A percentile compares a stretch with the other conserved stretches of the same genome.
These are phyloP conservation scores for Polyplosphaeria fusca DNA, from an alignment of 495 filamentous ascomycete species.

Conservation along the genomic window DNA sequence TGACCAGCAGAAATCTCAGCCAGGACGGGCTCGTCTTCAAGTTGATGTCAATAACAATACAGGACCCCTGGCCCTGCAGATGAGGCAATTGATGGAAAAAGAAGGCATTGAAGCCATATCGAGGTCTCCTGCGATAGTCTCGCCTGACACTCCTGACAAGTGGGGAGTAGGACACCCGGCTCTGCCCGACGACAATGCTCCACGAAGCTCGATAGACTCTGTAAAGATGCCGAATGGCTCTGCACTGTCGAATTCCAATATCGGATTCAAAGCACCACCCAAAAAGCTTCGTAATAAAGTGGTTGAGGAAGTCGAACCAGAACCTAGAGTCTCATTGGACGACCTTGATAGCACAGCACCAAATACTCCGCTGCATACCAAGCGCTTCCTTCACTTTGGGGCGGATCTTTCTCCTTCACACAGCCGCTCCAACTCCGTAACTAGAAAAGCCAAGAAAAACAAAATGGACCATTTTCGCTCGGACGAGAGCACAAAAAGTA, in stretches of 20 bases:
- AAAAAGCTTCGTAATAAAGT: constrained; percentile 5
- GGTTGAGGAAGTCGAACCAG: not conserved
- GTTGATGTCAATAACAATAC: constrained; percentile 41
- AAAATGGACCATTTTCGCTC: constrained; percentile 36
- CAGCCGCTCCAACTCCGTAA: constrained; percentile 25
- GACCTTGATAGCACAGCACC: constrained; percentile 35
- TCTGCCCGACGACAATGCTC: not conserved
- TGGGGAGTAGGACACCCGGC: constrained; percentile 34
- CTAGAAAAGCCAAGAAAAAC: constrained; percentile 31
- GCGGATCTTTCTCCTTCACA: constrained; percentile 28
- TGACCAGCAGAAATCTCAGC: constrained; percentile 2
- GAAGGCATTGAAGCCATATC: constrained; percentile 18
- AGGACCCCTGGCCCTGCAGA: constrained; percentile 63
- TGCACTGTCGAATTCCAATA: no score
- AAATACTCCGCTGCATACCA: constrained; percentile 26
- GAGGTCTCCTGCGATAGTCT: constrained; percentile 7
- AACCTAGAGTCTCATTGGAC: constrained; percentile 33
- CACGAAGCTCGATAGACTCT: constrained; percentile 7
- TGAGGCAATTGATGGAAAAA: constrained; percentile 58
- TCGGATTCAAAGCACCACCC: constrained; percentile 4
- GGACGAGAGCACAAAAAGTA: constrained; percentile 31
- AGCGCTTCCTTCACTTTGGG: constrained; percentile 25
- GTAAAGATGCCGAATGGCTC: not conserved
- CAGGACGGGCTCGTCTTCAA: not conserved
- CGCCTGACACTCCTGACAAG: constrained; percentile 40